phyloP scores from a whole-genome alignment of 208 protist genomes.

The Wallacemonas sp. region DNA sequence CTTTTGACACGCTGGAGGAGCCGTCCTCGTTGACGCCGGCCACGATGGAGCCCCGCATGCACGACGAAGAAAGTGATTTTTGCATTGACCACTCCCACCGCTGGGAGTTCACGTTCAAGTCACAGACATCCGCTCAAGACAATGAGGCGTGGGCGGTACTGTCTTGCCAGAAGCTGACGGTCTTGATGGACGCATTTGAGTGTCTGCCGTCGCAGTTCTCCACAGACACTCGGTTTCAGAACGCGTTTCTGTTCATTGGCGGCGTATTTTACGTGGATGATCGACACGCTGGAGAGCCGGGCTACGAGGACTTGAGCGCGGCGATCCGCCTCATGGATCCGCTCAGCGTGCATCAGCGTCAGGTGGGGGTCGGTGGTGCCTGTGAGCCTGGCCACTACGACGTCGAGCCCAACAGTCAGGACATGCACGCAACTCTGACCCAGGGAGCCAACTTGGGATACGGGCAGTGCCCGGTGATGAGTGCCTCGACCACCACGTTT shows the following conservation, averaged over 20 bases:
- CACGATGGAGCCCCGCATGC: slow-evolving; percentile 25
- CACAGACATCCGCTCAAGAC: slow-evolving; percentile 32
- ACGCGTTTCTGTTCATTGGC: slow-evolving; percentile 82
- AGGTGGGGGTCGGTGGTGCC: too few species aligned
- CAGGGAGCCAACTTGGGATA: slow-evolving; percentile 40
- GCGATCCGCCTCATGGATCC: slow-evolving; percentile 54
- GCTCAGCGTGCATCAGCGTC: background rate
- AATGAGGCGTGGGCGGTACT: slow-evolving; percentile 73
- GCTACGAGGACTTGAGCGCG: slow-evolving; percentile 60
- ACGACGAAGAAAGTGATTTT: slow-evolving; percentile 63
- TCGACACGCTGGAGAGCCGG: slow-evolving; percentile 43
- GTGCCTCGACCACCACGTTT: slow-evolving; percentile 65
- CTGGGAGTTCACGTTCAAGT: slow-evolving; percentile 72
- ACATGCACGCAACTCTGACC: background rate
- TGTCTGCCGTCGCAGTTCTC: slow-evolving; percentile 34
- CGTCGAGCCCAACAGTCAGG: too few species aligned
- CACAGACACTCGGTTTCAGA: slow-evolving; percentile 28
- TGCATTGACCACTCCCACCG: slow-evolving; percentile 75
- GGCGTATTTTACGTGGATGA: slow-evolving; percentile 86
- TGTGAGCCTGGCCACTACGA: too few species aligned
- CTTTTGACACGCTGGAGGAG: background rate
- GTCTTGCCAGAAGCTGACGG: slow-evolving; percentile 67
- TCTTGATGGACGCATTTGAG: slow-evolving; percentile 72
- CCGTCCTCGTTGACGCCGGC: slow-evolving; percentile 27
- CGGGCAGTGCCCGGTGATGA: slow-evolving; percentile 60